Base-by-base conservation (phyloP, 2,329 filamentous ascomycete genomes). In the Drechslerella dactyloides region DNA sequence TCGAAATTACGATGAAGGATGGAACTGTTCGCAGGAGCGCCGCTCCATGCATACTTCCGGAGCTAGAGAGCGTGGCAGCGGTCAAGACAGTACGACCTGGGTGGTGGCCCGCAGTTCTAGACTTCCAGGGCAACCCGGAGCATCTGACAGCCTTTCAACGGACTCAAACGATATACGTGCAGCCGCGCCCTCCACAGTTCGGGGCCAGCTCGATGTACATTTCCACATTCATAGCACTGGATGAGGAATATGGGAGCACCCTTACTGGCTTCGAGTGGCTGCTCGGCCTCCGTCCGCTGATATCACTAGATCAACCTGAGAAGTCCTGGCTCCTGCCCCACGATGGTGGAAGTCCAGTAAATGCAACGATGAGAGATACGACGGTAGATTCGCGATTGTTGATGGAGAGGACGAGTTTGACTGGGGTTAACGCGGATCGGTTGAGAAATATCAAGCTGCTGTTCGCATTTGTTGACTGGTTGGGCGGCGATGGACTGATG, bases 61-160 rank as follows among this genome's bases (percentile, higher is more conserved):
- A 89, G 10, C 81, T 92, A 0, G 82, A 85, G 50, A 85, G 86
- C 46, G 86, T 93, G 56, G 78, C 82, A 0, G 83, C 81, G 23
- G 81, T 93, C 17, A 87, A 86, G 0, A 87, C 87, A 1, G 83
- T 83, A 3, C 84, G 86, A 1, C 84, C 87, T 2, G 83, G 86
- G 2, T 93, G 91, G 81, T 97, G 93, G 93, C 88, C 90, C 46
- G 84, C 96, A 1, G 86, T 87, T 4, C 82, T 96, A 2, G 88
- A 94, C 77, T 91, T 97, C 74, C 82, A 81, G 2, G 81, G 83
- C 55, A 86, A 89, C 64, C 82, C 87, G 0, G 79, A 82, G 0
- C 85, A 94, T 54, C 82, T 85, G 2, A 80, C 83, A 0, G 85
- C 87, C 2, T 91, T 96, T 80, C 81, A 81, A 10, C 82, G 83